Evolutionary conservation across 345 rosid species (phyloP).

Genomic region (Iberis pinnata): DNA sequence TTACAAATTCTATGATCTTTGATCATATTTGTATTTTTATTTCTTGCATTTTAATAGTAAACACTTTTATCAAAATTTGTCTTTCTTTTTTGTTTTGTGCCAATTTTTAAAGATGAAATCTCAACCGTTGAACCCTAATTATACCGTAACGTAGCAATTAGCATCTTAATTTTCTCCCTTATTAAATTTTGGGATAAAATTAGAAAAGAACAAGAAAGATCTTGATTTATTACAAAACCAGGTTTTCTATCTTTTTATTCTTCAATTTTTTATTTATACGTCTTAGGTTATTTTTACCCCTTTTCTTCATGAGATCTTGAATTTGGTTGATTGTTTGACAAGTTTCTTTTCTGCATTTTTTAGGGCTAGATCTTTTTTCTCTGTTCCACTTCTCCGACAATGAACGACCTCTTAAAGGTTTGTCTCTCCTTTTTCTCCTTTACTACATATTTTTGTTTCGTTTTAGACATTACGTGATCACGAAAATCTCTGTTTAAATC

Average conservation of each 20-base stretch:
- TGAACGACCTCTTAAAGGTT: constrained; percentile 85
- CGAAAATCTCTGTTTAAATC: not conserved
- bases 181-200: not conserved
- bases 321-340: constrained; percentile 26
- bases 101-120: not conserved
- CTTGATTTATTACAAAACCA: constrained; percentile 32
- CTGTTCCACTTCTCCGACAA: constrained; percentile 32
- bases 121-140: constrained; percentile 5
- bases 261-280: not conserved
- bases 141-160: constrained; percentile 16
- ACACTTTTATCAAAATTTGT: no score
- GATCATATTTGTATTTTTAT: no score
- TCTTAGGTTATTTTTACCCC: not conserved
- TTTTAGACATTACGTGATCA: constrained; percentile 3
- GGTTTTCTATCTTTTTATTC: constrained; percentile 15
- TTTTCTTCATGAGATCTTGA: not conserved
- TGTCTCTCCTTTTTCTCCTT: constrained; percentile 5
- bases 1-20: no score
- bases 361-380: constrained; percentile 15
- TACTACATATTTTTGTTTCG: not conserved
- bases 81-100: no score
- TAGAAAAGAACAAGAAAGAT: constrained; percentile 18
- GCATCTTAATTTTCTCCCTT: constrained; percentile 8
- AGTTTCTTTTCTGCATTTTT: constrained; percentile 26
- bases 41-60: no score